Percentiles rank a stretch among this genome's conserved stretches.
These are phyloP conservation scores for Vitis rupestris DNA, from an alignment of 164 flowering plant species.

Conservation along the genomic window DNA sequence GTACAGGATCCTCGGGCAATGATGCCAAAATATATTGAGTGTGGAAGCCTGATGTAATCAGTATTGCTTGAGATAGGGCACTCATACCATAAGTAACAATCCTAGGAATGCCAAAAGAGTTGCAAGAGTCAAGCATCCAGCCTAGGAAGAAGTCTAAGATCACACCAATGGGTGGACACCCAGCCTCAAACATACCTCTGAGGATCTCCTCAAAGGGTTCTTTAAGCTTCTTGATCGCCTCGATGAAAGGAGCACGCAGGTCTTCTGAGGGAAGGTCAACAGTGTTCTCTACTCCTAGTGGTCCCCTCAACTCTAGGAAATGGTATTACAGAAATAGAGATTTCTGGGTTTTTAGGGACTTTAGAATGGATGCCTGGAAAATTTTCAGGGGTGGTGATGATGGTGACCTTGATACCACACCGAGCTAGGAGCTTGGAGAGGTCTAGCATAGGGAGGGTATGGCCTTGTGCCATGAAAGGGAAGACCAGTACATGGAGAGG, in stretches of 20 bases:
- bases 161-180: constrained; percentile 29
- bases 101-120: constrained; percentile 27
- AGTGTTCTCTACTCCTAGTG: constrained; percentile 36
- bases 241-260: background rate
- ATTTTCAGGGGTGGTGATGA: constrained; percentile 41
- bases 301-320: constrained; percentile 20
- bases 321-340: constrained; percentile 11
- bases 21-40: background rate
- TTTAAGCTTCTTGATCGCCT: constrained; percentile 15
- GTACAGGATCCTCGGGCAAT: constrained; percentile 1
- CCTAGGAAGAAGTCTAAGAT: constrained; percentile 40
- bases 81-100: constrained; percentile 43
- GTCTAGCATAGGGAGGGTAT: constrained; percentile 35
- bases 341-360: background rate
- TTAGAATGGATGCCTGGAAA: constrained; percentile 6
- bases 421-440: constrained; percentile 25
- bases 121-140: constrained; percentile 28
- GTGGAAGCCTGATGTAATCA: constrained; percentile 1
- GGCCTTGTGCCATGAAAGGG: constrained; percentile 49
- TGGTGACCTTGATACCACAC: constrained; percentile 19
- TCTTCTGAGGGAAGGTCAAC: constrained; percentile 27
- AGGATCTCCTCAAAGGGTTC: constrained; percentile 21
- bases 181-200: constrained; percentile 13
- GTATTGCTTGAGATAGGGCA: constrained; percentile 23
- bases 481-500: constrained; percentile 26